phyloP scores from a whole-genome alignment of 495 filamentous ascomycete species.

The Podospora bellae-mahoneyi region DNA sequence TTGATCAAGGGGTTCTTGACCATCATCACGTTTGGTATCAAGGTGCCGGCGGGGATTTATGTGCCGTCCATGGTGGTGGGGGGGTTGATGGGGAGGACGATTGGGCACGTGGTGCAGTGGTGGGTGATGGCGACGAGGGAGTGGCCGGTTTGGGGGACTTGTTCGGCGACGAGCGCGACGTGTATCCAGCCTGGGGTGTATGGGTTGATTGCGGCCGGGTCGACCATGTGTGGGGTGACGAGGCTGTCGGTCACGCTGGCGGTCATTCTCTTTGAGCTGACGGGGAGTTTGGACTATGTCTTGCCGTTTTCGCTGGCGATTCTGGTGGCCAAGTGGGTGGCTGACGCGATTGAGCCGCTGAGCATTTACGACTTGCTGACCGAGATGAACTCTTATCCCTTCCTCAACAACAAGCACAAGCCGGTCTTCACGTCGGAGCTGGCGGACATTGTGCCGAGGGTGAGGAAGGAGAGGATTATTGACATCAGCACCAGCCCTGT shows the following conservation, averaged over 20 bases:
- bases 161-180: slow-evolving; percentile 65
- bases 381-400: slow-evolving; percentile 95
- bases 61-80: slow-evolving; percentile 98
- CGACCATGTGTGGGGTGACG: slow-evolving; percentile 97
- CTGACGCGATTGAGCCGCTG: slow-evolving; percentile 88
- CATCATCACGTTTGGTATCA: slow-evolving; percentile 86
- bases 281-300: slow-evolving; percentile 90
- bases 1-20: slow-evolving; percentile 87
- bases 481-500: slow-evolving; percentile 80
- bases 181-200: slow-evolving; percentile 96
- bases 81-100: slow-evolving; percentile 82
- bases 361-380: slow-evolving; percentile 95
- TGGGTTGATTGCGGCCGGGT: slow-evolving; percentile 88
- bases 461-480: slow-evolving; percentile 72
- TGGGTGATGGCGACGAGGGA: slow-evolving; percentile 68
- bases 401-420: slow-evolving; percentile 89
- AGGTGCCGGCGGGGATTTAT: slow-evolving; percentile 94
- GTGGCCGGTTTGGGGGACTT: slow-evolving; percentile 68
- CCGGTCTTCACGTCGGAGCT: slow-evolving; percentile 82
- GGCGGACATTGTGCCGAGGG: slow-evolving; percentile 75
- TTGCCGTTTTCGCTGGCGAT: slow-evolving; percentile 91
- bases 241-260: slow-evolving; percentile 89
- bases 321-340: slow-evolving; percentile 95
- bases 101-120: slow-evolving; percentile 86
- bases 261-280: slow-evolving; percentile 94